Base-by-base conservation (phyloP, 108 stramenopile genomes). In the Skeletonema tropicum region DNA sequence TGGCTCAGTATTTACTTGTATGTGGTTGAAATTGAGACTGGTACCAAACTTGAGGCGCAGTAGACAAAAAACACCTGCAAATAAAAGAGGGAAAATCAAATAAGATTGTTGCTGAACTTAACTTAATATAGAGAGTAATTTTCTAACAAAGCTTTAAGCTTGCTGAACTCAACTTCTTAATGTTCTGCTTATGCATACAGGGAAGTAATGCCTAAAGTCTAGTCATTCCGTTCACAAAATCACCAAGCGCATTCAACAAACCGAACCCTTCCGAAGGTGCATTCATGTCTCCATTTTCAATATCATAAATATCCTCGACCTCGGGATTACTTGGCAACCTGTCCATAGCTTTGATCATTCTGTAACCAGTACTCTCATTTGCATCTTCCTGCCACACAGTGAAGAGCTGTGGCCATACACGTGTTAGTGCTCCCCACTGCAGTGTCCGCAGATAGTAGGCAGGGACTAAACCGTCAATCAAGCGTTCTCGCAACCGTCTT, bases 311-410 rank as follows among this genome's bases (percentile, higher is more conserved):
- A 70, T 95, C 94, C 79, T 92, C 91, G 0, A 92, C 94, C 61
- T 95, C 91, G 8, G 91, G 91, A 76, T 95, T 92, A 45, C 86
- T 88, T 6, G 94, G 94, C 60, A 92, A 60, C 25, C 77, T 55
- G 33, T 86, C 86, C 78, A 90, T 76, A 3, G 86, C 75, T 65
- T 82, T 71, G 66, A 95, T 90, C 79, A 95, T 62, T 31, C 86
- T 69, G 66, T 95, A 95, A 33, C 97, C 97, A 14, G 89, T 92
- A 21, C 89, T 87, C 15, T 85, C 87, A 60, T 71, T 69, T 48
- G 85, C 89, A 74, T 97, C 96, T 62, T 97, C 95, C 80, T 94
- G 90, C 97, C 97, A 97, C 3, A 97, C 92, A 29, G 87, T 84
- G 70, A 88, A 97, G 12, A 80, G 52, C 45, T 73, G 71, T 0